These are phyloP conservation scores for Apiospora rasikravindrae DNA, from an alignment of 2,329 filamentous ascomycete genomes.

Conservation along the genomic window DNA sequence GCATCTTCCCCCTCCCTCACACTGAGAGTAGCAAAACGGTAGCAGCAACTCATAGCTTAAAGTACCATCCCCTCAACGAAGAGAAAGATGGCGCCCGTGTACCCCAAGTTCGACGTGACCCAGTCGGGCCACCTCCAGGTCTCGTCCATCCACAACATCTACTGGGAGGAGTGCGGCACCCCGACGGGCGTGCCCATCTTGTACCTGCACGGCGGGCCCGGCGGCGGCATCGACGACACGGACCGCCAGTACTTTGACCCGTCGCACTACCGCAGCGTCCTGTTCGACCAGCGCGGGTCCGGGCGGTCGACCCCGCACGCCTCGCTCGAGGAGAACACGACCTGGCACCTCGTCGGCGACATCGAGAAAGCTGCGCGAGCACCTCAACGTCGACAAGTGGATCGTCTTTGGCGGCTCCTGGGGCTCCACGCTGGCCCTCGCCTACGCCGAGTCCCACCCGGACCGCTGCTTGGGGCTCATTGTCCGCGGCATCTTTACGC, in stretches of 20 bases:
- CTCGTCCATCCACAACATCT: slow-evolving; percentile 34
- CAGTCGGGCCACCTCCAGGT: slow-evolving; percentile 35
- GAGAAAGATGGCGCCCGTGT: slow-evolving; percentile 32
- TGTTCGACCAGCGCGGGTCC: slow-evolving; percentile 48
- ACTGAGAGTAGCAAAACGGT: not conserved
- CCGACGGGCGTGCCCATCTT: slow-evolving; percentile 39
- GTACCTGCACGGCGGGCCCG: slow-evolving; percentile 51
- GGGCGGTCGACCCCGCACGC: slow-evolving; percentile 43
- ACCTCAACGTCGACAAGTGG: slow-evolving; percentile 45
- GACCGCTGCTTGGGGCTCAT: slow-evolving; percentile 39
- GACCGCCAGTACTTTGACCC: slow-evolving; percentile 46
- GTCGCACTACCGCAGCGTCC: slow-evolving; percentile 39
- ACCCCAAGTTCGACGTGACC: slow-evolving; percentile 30
- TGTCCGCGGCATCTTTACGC: slow-evolving; percentile 42
- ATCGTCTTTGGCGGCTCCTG: slow-evolving; percentile 48
- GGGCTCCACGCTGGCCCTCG: slow-evolving; percentile 46
- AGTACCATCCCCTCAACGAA: not conserved
- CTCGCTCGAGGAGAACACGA: slow-evolving; percentile 44
- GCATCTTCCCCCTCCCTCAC: not conserved
- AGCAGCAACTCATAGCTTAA: not conserved
- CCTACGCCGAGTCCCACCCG: slow-evolving; percentile 46
- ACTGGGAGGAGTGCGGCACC: slow-evolving; percentile 33
- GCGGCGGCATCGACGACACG: slow-evolving; percentile 40
- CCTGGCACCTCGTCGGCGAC: slow-evolving; percentile 44
- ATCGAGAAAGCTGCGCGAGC: slow-evolving; percentile 44